Percentiles rank a stretch among this genome's conserved stretches.
These are phyloP conservation scores for Pichia phayaonensis DNA, from an alignment of 805 yeast species.

Conservation along the genomic window DNA sequence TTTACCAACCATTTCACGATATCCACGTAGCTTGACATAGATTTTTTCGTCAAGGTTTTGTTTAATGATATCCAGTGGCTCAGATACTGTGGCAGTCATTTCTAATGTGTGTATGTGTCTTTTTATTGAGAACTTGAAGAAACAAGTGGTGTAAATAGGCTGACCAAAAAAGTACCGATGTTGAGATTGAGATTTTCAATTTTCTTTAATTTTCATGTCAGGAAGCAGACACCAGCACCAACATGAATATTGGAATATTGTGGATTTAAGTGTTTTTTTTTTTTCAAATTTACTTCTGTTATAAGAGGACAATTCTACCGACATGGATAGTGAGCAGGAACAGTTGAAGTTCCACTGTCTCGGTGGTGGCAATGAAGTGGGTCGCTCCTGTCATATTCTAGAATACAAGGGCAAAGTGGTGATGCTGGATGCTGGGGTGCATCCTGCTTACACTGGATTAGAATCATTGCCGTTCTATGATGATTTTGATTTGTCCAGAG, in stretches of 20 bases:
- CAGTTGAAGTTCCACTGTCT: conserved; percentile 68
- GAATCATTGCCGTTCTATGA: conserved; percentile 93
- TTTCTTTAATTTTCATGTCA: background rate
- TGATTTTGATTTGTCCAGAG: conserved; percentile 82
- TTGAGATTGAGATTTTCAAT: background rate
- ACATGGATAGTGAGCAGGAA: conserved; percentile 20
- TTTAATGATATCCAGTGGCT: conserved; percentile 88
- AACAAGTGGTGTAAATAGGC: no score
- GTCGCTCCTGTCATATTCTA: conserved; percentile 89
- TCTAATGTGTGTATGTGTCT: background rate
- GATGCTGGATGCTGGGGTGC: conserved; percentile 97
- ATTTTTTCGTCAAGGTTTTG: conserved; percentile 81
- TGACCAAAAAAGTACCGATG: background rate
- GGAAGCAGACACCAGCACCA: background rate
- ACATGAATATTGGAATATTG: background rate
- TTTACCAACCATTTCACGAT: conserved; percentile 84
- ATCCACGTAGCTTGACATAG: conserved; percentile 85
- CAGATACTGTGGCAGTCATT: conserved; percentile 31
- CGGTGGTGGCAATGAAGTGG: conserved; percentile 99
- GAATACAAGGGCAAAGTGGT: conserved; percentile 90
- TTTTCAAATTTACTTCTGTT: no score
- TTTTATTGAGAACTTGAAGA: no score
- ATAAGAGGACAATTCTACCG: background rate
- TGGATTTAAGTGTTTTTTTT: no score
- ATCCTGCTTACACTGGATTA: conserved; percentile 88